Conservation (phyloP, 345 rosid genomes). For the Gossypioides kirkii region DNA sequence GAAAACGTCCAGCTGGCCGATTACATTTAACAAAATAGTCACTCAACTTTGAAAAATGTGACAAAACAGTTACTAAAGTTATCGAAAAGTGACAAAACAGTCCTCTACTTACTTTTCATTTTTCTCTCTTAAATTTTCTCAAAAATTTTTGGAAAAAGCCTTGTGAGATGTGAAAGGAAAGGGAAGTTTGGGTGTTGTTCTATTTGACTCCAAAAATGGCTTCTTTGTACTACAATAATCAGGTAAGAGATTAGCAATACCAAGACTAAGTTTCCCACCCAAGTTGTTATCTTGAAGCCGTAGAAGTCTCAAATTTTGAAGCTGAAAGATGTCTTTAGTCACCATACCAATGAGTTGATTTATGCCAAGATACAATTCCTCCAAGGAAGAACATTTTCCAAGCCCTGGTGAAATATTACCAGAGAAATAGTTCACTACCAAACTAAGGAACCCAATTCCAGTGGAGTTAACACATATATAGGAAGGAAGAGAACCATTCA, state of each 20-base stretch:
- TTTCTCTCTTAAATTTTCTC: too few relatives aligned
- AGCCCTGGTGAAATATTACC: conserved; percentile 44
- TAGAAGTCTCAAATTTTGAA: conserved; percentile 33
- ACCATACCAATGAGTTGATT: conserved; percentile 54
- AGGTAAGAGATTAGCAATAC: conserved; percentile 38
- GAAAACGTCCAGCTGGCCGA: too few relatives aligned
- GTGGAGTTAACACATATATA: conserved; percentile 48
- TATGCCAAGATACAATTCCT: conserved; percentile 53
- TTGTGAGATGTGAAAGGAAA: conserved; percentile 8
- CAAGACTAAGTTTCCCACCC: conserved; percentile 41
- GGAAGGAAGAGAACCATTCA: conserved; percentile 46
- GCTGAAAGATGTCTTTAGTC: conserved; percentile 42
- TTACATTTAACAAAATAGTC: too few relatives aligned
- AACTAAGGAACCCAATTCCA: conserved; percentile 22
- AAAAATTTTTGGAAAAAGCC: background rate
- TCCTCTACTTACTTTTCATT: background rate
- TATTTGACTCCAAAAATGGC: conserved; percentile 7
- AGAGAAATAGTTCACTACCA: conserved; percentile 53
- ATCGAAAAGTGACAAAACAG: too few relatives aligned
- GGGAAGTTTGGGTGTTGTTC: background rate
- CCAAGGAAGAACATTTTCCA: conserved; percentile 39
- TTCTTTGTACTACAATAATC: conserved; percentile 12
- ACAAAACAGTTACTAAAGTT: too few relatives aligned
- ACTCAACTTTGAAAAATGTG: too few relatives aligned
- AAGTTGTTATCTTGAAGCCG: conserved; percentile 50